Percentiles rank a stretch among this genome's conserved stretches.
Evolutionary conservation across 768 basidiomycete genomes (phyloP).

Genomic region (Trametes sanguinea): DNA sequence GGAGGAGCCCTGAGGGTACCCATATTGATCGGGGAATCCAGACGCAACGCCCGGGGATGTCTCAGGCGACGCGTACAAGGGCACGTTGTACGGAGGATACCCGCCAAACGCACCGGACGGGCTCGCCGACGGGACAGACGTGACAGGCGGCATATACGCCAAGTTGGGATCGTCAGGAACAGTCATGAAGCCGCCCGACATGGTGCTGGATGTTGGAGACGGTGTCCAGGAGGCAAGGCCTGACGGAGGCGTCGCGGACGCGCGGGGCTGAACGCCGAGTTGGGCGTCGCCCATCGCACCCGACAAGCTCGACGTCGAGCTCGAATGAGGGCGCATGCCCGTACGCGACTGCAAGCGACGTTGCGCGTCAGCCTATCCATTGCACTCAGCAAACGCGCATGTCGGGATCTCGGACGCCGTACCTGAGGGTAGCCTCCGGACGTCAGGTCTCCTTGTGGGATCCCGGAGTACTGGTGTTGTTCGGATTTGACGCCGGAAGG

Average conservation of each 20-base stretch:
- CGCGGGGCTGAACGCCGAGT: constrained; percentile 31
- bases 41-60: constrained; percentile 17
- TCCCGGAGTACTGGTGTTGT: constrained; percentile 17
- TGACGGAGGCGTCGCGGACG: constrained; percentile 31
- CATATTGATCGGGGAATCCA: constrained; percentile 24
- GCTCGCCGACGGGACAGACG: constrained; percentile 10
- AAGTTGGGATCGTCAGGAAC: constrained; percentile 18
- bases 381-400: background rate
- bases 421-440: constrained; percentile 16
- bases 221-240: constrained; percentile 30
- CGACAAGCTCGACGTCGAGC: constrained; percentile 49
- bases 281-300: constrained; percentile 64
- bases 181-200: constrained; percentile 10
- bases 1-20: constrained; percentile 17
- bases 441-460: constrained; percentile 3
- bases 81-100: constrained; percentile 13
- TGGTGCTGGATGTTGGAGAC: constrained; percentile 22
- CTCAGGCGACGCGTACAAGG: constrained; percentile 16
- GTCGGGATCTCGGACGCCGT: background rate
- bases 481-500: constrained; percentile 18
- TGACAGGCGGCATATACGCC: constrained; percentile 24
- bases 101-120: constrained; percentile 21
- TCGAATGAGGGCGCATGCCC: constrained; percentile 21
- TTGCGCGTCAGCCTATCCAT: constrained; percentile 10
- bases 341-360: constrained; percentile 16